These are phyloP conservation scores for Phaeosphaeriaceae sp. DNA, from an alignment of 2,329 filamentous ascomycete genomes.

Conservation along the genomic window DNA sequence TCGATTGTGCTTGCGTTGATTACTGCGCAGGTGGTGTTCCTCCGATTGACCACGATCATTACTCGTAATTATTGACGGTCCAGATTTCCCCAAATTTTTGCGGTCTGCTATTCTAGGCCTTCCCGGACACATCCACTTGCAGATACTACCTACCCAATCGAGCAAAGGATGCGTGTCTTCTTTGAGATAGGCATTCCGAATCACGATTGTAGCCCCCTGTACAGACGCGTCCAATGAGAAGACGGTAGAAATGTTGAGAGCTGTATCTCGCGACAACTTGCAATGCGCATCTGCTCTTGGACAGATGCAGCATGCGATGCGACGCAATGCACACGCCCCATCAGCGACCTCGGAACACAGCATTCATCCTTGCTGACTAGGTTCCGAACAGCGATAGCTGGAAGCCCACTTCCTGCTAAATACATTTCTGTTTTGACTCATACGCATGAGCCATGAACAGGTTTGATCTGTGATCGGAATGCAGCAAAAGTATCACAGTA, in stretches of 20 bases:
- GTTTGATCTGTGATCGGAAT: not conserved
- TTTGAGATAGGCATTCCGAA: not conserved
- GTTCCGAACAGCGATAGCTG: not conserved
- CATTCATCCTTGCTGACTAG: not conserved
- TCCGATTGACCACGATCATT: no score
- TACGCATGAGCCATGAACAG: not conserved
- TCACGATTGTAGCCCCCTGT: not conserved
- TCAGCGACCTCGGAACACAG: not conserved
- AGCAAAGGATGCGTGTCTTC: not conserved
- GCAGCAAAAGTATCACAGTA: not conserved
- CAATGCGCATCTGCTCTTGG: not conserved
- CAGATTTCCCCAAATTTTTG: not conserved
- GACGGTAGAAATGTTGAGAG: not conserved
- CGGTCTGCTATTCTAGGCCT: not conserved
- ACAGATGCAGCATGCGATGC: conserved; percentile 1
- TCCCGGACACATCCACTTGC: not conserved
- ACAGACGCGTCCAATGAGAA: not conserved
- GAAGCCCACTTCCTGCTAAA: not conserved
- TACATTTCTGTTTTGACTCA: not conserved
- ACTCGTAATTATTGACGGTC: not conserved
- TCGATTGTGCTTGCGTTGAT: no score
- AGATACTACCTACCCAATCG: not conserved
- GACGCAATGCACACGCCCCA: not conserved
- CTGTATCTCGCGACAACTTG: not conserved
- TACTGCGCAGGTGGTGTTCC: no score